phyloP scores from a whole-genome alignment of 805 yeast species.

The Metschnikowia kofuensis region DNA sequence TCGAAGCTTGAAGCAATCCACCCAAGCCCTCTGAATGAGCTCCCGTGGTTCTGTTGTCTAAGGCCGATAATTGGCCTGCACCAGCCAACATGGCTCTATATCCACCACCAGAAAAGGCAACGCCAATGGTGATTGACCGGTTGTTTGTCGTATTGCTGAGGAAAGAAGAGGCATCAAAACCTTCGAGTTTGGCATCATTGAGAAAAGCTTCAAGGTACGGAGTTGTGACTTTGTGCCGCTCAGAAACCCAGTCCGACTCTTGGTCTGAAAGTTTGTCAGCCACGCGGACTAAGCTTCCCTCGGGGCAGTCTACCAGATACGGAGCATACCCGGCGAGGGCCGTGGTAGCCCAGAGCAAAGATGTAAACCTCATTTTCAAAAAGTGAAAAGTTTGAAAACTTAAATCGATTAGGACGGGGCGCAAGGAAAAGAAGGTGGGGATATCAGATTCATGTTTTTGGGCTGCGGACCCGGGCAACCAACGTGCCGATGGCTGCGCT shows the following conservation, averaged over 20 bases:
- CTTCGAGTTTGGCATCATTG: slow-evolving; percentile 42
- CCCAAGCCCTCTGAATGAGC: slow-evolving; percentile 21
- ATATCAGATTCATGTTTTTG: not conserved
- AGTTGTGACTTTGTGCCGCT: slow-evolving; percentile 38
- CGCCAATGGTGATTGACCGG: slow-evolving; percentile 48
- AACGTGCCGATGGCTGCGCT: not conserved
- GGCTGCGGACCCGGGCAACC: not conserved
- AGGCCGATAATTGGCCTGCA: slow-evolving; percentile 78
- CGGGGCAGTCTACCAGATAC: slow-evolving; percentile 15
- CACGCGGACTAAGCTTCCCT: slow-evolving; percentile 11
- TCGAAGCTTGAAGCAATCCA: slow-evolving; percentile 20
- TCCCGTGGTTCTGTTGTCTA: slow-evolving; percentile 63
- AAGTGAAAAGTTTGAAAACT: not conserved
- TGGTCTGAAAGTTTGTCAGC: slow-evolving; percentile 12
- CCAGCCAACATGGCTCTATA: slow-evolving; percentile 86
- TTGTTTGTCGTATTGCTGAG: slow-evolving; percentile 31
- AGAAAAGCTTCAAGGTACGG: slow-evolving; percentile 46
- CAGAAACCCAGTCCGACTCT: slow-evolving; percentile 16
- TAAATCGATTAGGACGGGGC: not conserved
- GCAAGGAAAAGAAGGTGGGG: not conserved
- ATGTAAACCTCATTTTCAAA: slow-evolving; percentile 7
- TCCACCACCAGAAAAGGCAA: slow-evolving; percentile 81
- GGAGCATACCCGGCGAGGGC: slow-evolving; percentile 20
- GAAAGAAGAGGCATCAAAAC: slow-evolving; percentile 46
- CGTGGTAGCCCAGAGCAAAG: slow-evolving; percentile 11